Percentiles rank a stretch among this genome's conserved stretches.
Conservation (phyloP, 805 yeast species). For the Ogataea nonfermentans region DNA sequence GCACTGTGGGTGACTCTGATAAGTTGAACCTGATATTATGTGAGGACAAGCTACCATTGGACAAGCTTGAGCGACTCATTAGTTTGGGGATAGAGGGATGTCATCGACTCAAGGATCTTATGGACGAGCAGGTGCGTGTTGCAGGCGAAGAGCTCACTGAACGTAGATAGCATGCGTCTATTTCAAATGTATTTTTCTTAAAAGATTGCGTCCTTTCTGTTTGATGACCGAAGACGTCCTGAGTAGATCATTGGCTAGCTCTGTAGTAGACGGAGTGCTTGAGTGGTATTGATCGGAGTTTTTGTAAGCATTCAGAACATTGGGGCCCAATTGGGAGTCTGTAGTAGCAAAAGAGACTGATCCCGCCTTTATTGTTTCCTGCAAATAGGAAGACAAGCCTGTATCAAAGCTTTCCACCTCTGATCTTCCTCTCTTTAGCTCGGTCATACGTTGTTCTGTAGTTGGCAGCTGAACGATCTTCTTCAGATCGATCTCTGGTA, state of each 20-base stretch:
- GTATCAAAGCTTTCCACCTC: slow-evolving; percentile 48
- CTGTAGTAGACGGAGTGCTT: slow-evolving; percentile 30
- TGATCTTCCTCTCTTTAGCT: slow-evolving; percentile 41
- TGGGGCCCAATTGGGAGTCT: slow-evolving; percentile 40
- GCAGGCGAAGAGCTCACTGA: slow-evolving; percentile 56
- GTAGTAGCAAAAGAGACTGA: slow-evolving; percentile 15
- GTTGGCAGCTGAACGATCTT: slow-evolving; percentile 20
- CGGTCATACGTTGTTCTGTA: slow-evolving; percentile 38
- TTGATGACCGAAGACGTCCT: slow-evolving; percentile 27
- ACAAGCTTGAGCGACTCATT: slow-evolving; percentile 68
- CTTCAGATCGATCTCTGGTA: slow-evolving; percentile 17
- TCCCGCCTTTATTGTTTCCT: slow-evolving; percentile 17
- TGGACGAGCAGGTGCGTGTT: slow-evolving; percentile 81
- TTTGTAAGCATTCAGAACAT: slow-evolving; percentile 64
- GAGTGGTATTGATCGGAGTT: slow-evolving; percentile 47
- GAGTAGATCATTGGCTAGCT: slow-evolving; percentile 42
- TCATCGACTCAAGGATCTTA: slow-evolving; percentile 73
- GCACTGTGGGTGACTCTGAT: slow-evolving; percentile 78
- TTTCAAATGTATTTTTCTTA: slow-evolving; percentile 26
- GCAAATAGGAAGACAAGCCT: slow-evolving; percentile 59
- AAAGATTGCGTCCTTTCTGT: slow-evolving; percentile 25
- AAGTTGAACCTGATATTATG: slow-evolving; percentile 72
- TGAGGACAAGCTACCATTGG: slow-evolving; percentile 85
- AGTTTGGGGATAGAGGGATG: slow-evolving; percentile 87
- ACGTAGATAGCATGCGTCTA: slow-evolving; percentile 21